phyloP scores from a whole-genome alignment of 495 filamentous ascomycete species.

The Daldinia caldariorum region DNA sequence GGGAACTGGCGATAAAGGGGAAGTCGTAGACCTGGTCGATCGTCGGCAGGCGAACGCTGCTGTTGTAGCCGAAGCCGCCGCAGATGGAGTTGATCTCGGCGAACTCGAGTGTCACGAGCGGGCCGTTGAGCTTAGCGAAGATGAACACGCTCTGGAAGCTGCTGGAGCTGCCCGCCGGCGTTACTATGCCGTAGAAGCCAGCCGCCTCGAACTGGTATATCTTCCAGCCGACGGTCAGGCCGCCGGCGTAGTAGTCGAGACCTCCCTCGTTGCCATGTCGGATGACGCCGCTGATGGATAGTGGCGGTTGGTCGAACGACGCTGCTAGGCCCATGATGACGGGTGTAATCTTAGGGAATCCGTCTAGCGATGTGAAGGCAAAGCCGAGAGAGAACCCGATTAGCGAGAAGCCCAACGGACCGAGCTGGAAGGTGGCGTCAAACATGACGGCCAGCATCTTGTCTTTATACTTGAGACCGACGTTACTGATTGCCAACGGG shows the following conservation, averaged over 20 bases:
- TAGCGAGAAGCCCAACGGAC: conserved; percentile 52
- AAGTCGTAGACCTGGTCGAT: conserved; percentile 50
- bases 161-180: not conserved
- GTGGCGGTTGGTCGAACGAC: conserved; percentile 51
- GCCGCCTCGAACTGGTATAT: conserved; percentile 53
- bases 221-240: conserved; percentile 50
- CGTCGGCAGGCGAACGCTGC: conserved; percentile 45
- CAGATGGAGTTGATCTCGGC: conserved; percentile 53
- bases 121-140: conserved; percentile 56
- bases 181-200: conserved; percentile 48
- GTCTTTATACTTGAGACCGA: conserved; percentile 51
- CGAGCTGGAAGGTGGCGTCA: conserved; percentile 52
- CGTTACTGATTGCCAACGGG: conserved; percentile 42
- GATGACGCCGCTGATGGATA: conserved; percentile 54
- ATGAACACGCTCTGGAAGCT: conserved; percentile 53
- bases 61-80: conserved; percentile 61
- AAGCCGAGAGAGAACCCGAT: conserved; percentile 50
- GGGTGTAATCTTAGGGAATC: conserved; percentile 37
- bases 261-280: conserved; percentile 36
- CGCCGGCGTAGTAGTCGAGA: conserved; percentile 51
- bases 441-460: conserved; percentile 47
- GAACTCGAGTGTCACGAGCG: conserved; percentile 55
- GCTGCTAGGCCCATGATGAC: conserved; percentile 52
- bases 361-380: conserved; percentile 19
- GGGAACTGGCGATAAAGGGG: conserved; percentile 50